phyloP scores from a whole-genome alignment of 768 basidiomycete species.

The Xerocomus potaroensis region DNA sequence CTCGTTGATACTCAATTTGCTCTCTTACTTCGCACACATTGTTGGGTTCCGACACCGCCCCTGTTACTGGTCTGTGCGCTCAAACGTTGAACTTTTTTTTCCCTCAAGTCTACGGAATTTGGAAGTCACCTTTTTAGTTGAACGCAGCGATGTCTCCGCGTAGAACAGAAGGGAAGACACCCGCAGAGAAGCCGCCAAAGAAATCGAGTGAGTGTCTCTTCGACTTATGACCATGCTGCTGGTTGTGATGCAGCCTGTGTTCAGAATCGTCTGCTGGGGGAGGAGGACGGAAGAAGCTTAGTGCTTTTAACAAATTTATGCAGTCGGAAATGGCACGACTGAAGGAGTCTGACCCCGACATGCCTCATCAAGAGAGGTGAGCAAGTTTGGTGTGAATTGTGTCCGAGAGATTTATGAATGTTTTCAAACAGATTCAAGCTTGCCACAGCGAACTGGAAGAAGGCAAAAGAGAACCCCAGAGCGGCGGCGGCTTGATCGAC shows the following conservation, averaged over 20 bases:
- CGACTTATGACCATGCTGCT: conserved; percentile 10
- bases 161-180: conserved; percentile 34
- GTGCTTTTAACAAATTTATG: conserved; percentile 78
- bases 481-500: conserved; percentile 22
- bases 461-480: conserved; percentile 63
- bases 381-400: background rate
- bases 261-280: conserved; percentile 49
- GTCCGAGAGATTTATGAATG: conserved; percentile 1
- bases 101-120: conserved; percentile 6
- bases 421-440: conserved; percentile 53
- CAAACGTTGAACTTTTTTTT: conserved; percentile 17
- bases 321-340: conserved; percentile 75
- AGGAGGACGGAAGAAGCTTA: conserved; percentile 56
- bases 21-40: background rate
- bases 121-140: conserved; percentile 5
- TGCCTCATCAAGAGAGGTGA: conserved; percentile 71
- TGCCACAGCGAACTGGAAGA: conserved; percentile 77
- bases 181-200: conserved; percentile 47
- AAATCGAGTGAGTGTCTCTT: conserved; percentile 44
- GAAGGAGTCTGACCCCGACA: conserved; percentile 70
- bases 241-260: conserved; percentile 21
- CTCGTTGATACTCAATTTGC: conserved; percentile 8
- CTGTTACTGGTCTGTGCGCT: conserved; percentile 31
- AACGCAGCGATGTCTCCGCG: conserved; percentile 41
- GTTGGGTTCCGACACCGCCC: conserved; percentile 19